phyloP scores from a whole-genome alignment of 305 asterid genomes.

The Rubia peregrina region DNA sequence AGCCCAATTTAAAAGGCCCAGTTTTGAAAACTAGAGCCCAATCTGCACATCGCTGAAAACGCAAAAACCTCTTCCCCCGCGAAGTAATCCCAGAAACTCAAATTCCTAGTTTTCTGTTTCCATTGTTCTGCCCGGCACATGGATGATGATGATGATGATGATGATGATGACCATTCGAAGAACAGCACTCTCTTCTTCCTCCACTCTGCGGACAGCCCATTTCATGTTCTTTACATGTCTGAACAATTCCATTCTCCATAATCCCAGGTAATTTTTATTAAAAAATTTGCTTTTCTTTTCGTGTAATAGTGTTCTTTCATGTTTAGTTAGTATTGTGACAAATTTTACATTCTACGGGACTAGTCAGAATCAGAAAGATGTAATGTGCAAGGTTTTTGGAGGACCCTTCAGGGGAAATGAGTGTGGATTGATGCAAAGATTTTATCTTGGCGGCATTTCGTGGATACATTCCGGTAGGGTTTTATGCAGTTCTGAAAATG shows the following conservation, averaged over 20 bases:
- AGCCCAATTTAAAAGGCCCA: not conserved
- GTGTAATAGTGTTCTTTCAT: not conserved
- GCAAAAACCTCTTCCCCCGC: not conserved
- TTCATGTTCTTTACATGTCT: conserved; percentile 15
- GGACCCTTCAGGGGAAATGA: conserved; percentile 19
- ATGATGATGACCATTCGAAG: conserved; percentile 18
- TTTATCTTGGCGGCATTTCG: conserved; percentile 27
- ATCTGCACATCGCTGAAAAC: not conserved
- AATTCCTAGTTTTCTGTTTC: not conserved
- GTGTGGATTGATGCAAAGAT: conserved; percentile 18
- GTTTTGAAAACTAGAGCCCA: not conserved
- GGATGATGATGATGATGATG: conserved; percentile 8
- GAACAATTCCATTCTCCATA: conserved; percentile 19
- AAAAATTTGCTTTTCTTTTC: not conserved
- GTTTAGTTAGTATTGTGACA: not conserved
- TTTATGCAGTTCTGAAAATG: conserved; percentile 28
- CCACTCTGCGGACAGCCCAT: conserved; percentile 11
- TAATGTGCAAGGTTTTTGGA: conserved; percentile 31
- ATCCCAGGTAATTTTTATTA: conserved; percentile 27
- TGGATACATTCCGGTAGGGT: conserved; percentile 43
- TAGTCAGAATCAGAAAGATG: conserved; percentile 24
- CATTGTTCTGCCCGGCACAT: not conserved
- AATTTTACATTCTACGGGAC: not conserved
- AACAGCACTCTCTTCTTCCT: conserved; percentile 1
- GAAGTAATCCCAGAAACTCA: not conserved